Percentiles rank a stretch among this genome's conserved stretches.
Evolutionary conservation across 2,329 filamentous ascomycete species (phyloP).

Genomic region (Fusarium guadeloupense): DNA sequence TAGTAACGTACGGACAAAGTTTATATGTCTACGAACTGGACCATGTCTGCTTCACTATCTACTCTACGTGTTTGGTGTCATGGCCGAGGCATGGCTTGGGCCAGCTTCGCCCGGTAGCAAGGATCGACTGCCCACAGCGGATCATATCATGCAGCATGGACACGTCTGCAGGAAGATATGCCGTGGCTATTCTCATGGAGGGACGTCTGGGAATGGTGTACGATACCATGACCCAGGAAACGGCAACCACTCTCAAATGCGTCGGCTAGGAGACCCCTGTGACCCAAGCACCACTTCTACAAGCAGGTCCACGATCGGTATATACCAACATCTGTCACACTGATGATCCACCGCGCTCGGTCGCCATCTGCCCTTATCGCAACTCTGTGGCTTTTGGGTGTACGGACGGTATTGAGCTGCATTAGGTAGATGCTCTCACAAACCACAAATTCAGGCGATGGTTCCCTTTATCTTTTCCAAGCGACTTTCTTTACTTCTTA

Average conservation of each 20-base stretch:
- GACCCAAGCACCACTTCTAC: constrained; percentile 41
- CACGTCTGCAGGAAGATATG: constrained; percentile 62
- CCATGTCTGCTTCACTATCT: constrained; percentile 47
- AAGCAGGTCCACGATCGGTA: constrained; percentile 45
- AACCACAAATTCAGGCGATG: constrained; percentile 61
- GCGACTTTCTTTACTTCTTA: constrained; percentile 68
- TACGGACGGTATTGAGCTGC: constrained; percentile 68
- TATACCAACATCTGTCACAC: constrained; percentile 64
- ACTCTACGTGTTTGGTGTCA: constrained; percentile 39
- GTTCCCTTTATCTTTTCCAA: constrained; percentile 64
- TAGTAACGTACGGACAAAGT: constrained; percentile 62
- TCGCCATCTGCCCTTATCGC: constrained; percentile 71
- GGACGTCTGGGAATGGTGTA: constrained; percentile 69
- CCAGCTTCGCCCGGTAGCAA: constrained; percentile 57
- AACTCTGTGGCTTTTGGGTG: constrained; percentile 73
- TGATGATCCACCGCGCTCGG: constrained; percentile 70
- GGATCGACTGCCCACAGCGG: constrained; percentile 64
- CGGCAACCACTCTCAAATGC: constrained; percentile 26
- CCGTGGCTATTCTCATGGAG: constrained; percentile 67
- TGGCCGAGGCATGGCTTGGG: constrained; percentile 38
- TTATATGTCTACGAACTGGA: constrained; percentile 65
- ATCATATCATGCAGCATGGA: constrained; percentile 71
- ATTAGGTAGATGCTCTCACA: constrained; percentile 62
- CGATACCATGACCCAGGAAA: constrained; percentile 54
- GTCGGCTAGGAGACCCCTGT: constrained; percentile 38